Evolutionary conservation across 148 eudicot genomes (phyloP).

Genomic region (Camellia granthamiana): DNA sequence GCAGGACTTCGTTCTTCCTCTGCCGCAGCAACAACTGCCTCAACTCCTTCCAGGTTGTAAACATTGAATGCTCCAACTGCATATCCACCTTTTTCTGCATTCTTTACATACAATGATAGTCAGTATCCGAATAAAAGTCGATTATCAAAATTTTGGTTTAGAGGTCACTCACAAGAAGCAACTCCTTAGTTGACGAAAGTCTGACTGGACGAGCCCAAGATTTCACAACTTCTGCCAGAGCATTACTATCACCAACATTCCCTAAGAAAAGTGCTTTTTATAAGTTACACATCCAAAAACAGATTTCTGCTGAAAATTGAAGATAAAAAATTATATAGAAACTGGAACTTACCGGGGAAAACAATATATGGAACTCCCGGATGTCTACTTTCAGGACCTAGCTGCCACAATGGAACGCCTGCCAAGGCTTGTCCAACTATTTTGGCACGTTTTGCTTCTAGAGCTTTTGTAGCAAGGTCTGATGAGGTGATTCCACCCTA

Average conservation of each 20-base stretch:
- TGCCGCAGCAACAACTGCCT: constrained; percentile 94
- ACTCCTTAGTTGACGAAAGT: constrained; percentile 68
- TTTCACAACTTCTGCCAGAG: constrained; percentile 85
- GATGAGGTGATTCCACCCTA: constrained; percentile 99
- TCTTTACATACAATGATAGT: constrained; percentile 37
- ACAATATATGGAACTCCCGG: constrained; percentile 94
- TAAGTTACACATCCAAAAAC: neutral
- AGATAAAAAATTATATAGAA: neutral
- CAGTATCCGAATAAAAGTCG: constrained; percentile 13
- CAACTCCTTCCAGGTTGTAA: constrained; percentile 92
- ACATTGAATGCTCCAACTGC: constrained; percentile 99
- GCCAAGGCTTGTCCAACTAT: constrained; percentile 90
- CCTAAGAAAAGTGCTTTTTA: constrained; percentile 40
- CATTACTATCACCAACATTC: constrained; percentile 85
- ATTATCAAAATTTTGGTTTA: neutral
- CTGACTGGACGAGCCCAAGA: constrained; percentile 72
- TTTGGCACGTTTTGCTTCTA: constrained; percentile 81
- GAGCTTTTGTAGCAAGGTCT: constrained; percentile 97
- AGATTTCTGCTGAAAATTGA: neutral
- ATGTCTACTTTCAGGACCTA: constrained; percentile 83
- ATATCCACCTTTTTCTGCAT: constrained; percentile 87
- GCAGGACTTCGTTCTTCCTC: constrained; percentile 89
- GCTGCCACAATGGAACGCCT: constrained; percentile 97
- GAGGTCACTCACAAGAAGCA: constrained; percentile 57
- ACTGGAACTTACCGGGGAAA: constrained; percentile 67